A percentile compares a stretch with the other conserved stretches of the same genome.
Conservation (phyloP, 2,329 filamentous ascomycete species). For the Fusarium sacchari region DNA sequence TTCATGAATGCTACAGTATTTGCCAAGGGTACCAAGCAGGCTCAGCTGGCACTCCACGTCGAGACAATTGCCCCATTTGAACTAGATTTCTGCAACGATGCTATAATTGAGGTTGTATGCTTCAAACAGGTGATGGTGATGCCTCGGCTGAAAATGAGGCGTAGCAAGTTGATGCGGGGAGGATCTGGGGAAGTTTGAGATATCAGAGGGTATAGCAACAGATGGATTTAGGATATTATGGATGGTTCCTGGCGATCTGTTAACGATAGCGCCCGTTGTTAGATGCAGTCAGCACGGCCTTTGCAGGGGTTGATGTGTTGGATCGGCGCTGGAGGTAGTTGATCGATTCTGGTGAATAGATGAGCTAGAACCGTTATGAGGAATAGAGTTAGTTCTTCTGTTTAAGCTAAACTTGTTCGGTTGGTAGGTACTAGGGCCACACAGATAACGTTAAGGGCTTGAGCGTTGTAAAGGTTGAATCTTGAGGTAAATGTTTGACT, state of each 20-base stretch:
- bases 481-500: not conserved
- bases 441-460: not conserved
- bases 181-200: constrained; percentile 15
- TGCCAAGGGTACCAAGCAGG: not conserved
- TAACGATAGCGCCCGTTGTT: not conserved
- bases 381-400: not conserved
- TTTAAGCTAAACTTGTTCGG: not conserved
- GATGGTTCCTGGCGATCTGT: constrained; percentile 17
- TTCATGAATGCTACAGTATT: not conserved
- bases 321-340: not conserved
- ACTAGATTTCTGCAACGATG: not conserved
- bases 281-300: constrained; percentile 3
- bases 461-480: not conserved
- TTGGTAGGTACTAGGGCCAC: not conserved
- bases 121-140: not conserved
- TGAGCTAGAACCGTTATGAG: not conserved
- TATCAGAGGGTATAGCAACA: not conserved
- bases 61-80: not conserved
- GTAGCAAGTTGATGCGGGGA: not conserved
- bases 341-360: not conserved
- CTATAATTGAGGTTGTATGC: not conserved
- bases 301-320: constrained; percentile 7
- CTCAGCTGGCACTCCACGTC: not conserved
- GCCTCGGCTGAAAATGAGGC: constrained; percentile 10
- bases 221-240: not conserved